These are phyloP conservation scores for Punica granatum DNA, from an alignment of 345 rosid genomes.

Conservation along the genomic window DNA sequence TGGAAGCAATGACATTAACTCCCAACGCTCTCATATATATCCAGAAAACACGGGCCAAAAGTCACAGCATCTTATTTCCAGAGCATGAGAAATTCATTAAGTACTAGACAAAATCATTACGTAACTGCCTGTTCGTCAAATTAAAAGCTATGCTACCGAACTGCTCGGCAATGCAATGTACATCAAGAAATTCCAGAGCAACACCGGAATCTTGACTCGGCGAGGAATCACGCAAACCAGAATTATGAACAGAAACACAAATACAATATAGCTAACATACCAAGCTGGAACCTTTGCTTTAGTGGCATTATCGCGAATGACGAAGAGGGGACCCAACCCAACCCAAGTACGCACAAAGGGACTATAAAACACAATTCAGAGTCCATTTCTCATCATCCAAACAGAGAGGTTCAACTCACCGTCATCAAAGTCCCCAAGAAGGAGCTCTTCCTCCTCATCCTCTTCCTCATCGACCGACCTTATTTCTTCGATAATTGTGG, in stretches of 20 bases:
- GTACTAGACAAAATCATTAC: neutral
- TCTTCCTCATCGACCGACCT: slow-evolving; percentile 34
- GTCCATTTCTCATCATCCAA: slow-evolving; percentile 3
- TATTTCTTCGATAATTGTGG: slow-evolving; percentile 33
- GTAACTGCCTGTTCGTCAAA: neutral
- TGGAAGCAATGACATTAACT: neutral
- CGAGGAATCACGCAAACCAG: too few relatives aligned
- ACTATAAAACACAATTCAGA: neutral
- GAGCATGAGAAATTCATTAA: neutral
- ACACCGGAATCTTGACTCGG: neutral
- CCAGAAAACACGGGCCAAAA: neutral
- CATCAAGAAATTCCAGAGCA: neutral
- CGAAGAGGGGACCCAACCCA: too few relatives aligned
- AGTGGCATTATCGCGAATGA: neutral
- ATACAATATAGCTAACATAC: neutral
- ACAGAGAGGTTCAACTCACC: slow-evolving; percentile 26
- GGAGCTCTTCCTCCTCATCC: slow-evolving; percentile 24
- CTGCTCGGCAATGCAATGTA: neutral
- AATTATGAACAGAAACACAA: neutral
- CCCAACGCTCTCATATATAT: neutral
- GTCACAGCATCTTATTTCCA: neutral
- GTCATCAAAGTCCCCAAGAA: slow-evolving; percentile 45
- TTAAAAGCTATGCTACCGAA: neutral
- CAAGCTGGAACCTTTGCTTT: neutral
- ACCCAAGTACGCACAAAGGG: neutral